Evolutionary conservation across 2,329 filamentous ascomycete genomes (phyloP).

Genomic region (Tolypocladium sp.): DNA sequence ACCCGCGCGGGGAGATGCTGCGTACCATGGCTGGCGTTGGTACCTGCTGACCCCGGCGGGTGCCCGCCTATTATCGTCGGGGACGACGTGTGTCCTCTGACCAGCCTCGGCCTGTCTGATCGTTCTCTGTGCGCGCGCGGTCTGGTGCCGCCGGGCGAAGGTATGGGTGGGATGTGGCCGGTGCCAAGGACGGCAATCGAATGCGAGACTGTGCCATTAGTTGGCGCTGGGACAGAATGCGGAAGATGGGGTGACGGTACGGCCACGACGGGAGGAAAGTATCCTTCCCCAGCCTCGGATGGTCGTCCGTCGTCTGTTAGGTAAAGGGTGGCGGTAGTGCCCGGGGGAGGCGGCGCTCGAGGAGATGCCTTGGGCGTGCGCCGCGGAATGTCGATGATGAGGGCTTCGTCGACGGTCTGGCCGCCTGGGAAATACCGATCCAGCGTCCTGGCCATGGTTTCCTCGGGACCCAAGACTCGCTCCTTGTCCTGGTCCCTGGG

Average conservation of each 20-base stretch:
- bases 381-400: conserved; percentile 81
- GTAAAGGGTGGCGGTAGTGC: conserved; percentile 38
- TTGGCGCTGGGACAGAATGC: conserved; percentile 26
- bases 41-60: conserved; percentile 22
- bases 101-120: conserved; percentile 49
- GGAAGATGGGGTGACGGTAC: conserved; percentile 30
- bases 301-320: conserved; percentile 55
- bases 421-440: conserved; percentile 80
- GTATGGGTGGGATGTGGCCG: conserved; percentile 69
- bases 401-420: conserved; percentile 78
- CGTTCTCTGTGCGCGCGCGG: conserved; percentile 47
- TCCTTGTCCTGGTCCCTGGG: conserved; percentile 60
- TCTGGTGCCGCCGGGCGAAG: conserved; percentile 67
- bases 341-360: conserved; percentile 37
- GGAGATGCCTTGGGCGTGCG: conserved; percentile 78
- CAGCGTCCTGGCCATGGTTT: conserved; percentile 67
- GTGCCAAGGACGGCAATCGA: conserved; percentile 76
- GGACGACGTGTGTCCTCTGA: conserved; percentile 70
- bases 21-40: conserved; percentile 22
- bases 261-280: conserved; percentile 64
- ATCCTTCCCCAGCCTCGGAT: conserved; percentile 64
- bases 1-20: conserved; percentile 27
- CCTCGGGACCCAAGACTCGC: conserved; percentile 73
- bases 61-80: conserved; percentile 48
- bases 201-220: conserved; percentile 31